phyloP scores from a whole-genome alignment of 306 rosid genomes.

The Boehmeria nivea region DNA sequence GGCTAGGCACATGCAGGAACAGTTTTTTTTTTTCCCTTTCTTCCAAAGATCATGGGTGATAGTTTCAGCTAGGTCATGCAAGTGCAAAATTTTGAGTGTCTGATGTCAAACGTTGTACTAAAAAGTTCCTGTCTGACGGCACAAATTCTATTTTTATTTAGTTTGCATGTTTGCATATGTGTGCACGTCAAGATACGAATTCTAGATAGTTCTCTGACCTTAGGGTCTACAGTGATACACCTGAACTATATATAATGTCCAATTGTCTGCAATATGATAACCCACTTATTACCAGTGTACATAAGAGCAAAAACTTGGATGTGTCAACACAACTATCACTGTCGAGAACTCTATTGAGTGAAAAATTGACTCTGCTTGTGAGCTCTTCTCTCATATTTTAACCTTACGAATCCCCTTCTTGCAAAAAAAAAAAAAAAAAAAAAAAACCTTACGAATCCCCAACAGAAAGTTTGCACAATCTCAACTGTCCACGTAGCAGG shows the following conservation, averaged over 20 bases:
- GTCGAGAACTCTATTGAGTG: too few species aligned
- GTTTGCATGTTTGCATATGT: slow-evolving; percentile 11
- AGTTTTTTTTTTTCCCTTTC: not conserved
- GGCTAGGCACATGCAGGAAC: too few species aligned
- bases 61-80: slow-evolving; percentile 29
- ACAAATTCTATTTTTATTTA: not conserved
- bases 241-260: slow-evolving; percentile 14
- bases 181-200: slow-evolving; percentile 6
- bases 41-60: slow-evolving; percentile 2
- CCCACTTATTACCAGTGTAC: too few species aligned
- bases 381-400: not conserved
- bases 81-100: slow-evolving; percentile 13
- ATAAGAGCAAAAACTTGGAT: not conserved
- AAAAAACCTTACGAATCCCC: not conserved
- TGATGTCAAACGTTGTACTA: slow-evolving; percentile 11
- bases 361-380: not conserved
- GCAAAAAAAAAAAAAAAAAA: too few species aligned
- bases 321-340: too few species aligned
- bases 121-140: slow-evolving; percentile 4
- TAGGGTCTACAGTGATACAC: slow-evolving; percentile 17
- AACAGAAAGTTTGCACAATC: slow-evolving; percentile 6
- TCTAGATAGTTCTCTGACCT: slow-evolving; percentile 14
- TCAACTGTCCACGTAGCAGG: slow-evolving; percentile 10
- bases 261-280: slow-evolving; percentile 3
- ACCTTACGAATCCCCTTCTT: not conserved